These are phyloP conservation scores for Hypoxylon fragiforme DNA, from an alignment of 495 filamentous ascomycete genomes.

Conservation along the genomic window DNA sequence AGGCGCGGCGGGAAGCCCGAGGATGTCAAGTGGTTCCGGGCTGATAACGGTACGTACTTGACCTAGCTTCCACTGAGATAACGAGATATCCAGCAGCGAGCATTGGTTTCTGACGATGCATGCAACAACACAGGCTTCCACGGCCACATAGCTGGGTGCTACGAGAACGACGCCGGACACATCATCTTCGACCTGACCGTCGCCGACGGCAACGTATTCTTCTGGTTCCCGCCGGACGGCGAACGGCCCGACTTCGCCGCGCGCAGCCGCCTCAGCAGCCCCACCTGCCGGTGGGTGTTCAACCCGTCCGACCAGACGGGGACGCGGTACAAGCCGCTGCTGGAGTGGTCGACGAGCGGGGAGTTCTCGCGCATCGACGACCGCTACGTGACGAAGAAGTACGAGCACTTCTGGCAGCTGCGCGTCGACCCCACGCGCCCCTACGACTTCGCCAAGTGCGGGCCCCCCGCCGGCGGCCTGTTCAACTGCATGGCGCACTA, in stretches of 20 bases:
- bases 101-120: background rate
- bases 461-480: slow-evolving; percentile 51
- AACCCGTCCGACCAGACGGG: slow-evolving; percentile 49
- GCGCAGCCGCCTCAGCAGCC: slow-evolving; percentile 47
- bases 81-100: no score
- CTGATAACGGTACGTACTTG: slow-evolving; percentile 50
- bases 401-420: slow-evolving; percentile 59
- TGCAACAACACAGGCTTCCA: slow-evolving; percentile 44
- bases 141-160: slow-evolving; percentile 55
- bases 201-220: slow-evolving; percentile 60
- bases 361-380: slow-evolving; percentile 67
- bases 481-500: slow-evolving; percentile 54
- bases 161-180: slow-evolving; percentile 52
- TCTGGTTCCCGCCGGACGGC: slow-evolving; percentile 56
- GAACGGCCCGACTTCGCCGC: slow-evolving; percentile 29
- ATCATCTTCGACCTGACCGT: slow-evolving; percentile 59
- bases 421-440: slow-evolving; percentile 48
- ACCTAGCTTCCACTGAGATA: background rate
- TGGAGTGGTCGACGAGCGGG: slow-evolving; percentile 50
- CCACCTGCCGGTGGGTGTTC: slow-evolving; percentile 58
- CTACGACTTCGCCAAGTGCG: slow-evolving; percentile 55
- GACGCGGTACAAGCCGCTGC: slow-evolving; percentile 37
- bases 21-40: slow-evolving; percentile 55
- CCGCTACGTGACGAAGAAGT: slow-evolving; percentile 52
- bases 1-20: slow-evolving; percentile 50